Percentiles rank a stretch among this genome's conserved stretches.
Evolutionary conservation across 1,139 yeast genomes (phyloP).

Genomic region (Geotrichum europaeum): DNA sequence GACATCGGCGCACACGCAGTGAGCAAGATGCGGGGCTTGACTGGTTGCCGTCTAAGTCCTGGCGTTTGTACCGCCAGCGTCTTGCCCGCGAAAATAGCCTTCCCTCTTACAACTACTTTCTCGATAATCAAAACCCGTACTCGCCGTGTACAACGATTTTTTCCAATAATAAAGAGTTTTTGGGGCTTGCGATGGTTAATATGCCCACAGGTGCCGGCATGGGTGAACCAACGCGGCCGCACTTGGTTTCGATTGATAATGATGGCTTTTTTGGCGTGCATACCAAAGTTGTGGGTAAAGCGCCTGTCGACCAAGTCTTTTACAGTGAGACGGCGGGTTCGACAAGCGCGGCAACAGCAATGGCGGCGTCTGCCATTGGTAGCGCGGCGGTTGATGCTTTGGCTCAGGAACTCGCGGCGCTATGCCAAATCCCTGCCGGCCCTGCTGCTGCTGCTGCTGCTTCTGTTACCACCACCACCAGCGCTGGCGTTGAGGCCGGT

Average conservation of each 20-base stretch:
- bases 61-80: conserved; percentile 32
- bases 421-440: neutral
- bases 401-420: neutral
- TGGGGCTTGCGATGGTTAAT: conserved; percentile 23
- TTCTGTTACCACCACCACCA: neutral
- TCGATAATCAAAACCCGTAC: conserved; percentile 23
- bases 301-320: neutral
- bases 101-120: conserved; percentile 28
- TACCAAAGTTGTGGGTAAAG: conserved; percentile 14
- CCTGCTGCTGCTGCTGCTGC: too few species aligned
- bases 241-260: conserved; percentile 26
- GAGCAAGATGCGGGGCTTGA: conserved; percentile 17
- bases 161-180: conserved; percentile 30
- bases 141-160: conserved; percentile 28
- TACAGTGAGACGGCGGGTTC: neutral
- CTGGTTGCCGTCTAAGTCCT: conserved; percentile 31
- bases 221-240: conserved; percentile 3
- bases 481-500: neutral
- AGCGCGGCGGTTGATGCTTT: neutral
- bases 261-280: conserved; percentile 31
- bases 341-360: neutral
- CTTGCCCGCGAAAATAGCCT: conserved; percentile 28
- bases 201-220: neutral
- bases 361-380: too few species aligned
- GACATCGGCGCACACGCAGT: neutral